These are phyloP conservation scores for Aspergillus fischeri DNA, from an alignment of 2,329 filamentous ascomycete genomes.

Conservation along the genomic window DNA sequence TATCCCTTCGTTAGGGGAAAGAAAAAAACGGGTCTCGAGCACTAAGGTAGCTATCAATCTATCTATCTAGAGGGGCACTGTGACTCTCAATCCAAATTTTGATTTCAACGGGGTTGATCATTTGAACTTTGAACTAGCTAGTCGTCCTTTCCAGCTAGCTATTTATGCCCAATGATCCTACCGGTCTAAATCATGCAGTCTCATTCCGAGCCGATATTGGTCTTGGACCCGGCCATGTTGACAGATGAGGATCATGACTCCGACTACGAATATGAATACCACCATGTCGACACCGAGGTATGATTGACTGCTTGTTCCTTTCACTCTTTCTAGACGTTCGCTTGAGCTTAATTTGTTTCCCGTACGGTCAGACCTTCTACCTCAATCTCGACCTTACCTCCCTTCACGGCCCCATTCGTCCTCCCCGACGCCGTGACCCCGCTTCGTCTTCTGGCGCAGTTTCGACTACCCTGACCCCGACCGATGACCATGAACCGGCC, in stretches of 20 bases:
- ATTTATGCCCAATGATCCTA: not conserved
- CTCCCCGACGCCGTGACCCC: constrained; percentile 25
- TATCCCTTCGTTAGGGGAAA: not conserved
- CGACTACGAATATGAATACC: constrained; percentile 62
- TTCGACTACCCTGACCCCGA: constrained; percentile 4
- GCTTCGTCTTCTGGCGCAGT: constrained; percentile 1
- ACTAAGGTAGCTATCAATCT: too few species aligned
- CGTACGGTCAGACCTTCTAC: constrained; percentile 48
- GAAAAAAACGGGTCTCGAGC: not conserved
- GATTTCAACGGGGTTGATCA: not conserved
- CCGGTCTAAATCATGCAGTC: constrained; percentile 5
- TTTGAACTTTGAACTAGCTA: not conserved
- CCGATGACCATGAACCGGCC: constrained; percentile 32
- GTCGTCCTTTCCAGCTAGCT: not conserved
- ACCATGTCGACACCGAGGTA: constrained; percentile 51
- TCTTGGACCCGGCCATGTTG: constrained; percentile 22
- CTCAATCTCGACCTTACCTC: constrained; percentile 57
- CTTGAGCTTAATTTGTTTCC: constrained; percentile 4
- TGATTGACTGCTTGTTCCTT: not conserved
- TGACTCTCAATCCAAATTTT: too few species aligned
- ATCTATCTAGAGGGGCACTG: too few species aligned
- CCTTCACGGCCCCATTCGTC: constrained; percentile 35
- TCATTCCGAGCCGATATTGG: constrained; percentile 8
- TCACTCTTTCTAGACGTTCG: constrained; percentile 1
- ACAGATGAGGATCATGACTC: constrained; percentile 36